phyloP scores from a whole-genome alignment of 345 rosid genomes.

The Corchorus capsularis region DNA sequence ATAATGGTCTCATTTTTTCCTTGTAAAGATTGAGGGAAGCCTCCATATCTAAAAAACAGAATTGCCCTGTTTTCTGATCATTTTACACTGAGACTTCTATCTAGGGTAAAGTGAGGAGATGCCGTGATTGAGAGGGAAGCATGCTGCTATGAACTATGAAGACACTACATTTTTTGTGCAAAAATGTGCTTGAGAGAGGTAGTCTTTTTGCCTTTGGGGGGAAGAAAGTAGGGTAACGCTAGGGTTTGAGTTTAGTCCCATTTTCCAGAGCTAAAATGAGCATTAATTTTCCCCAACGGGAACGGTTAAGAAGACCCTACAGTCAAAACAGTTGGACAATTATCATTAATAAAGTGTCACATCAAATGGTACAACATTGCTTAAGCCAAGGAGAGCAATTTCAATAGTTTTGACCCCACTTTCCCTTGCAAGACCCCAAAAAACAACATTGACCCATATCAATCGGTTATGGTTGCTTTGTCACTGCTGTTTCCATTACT shows the following conservation, averaged over 20 bases:
- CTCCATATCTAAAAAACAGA: too few relatives aligned
- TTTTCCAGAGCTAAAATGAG: neutral
- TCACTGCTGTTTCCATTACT: neutral
- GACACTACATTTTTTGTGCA: too few relatives aligned
- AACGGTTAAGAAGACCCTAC: neutral
- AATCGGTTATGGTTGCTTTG: neutral
- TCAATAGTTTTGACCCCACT: constrained; percentile 13
- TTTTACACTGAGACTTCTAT: too few relatives aligned
- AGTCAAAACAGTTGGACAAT: neutral
- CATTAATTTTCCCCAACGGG: constrained; percentile 10
- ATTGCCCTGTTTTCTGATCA: too few relatives aligned
- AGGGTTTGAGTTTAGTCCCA: constrained; percentile 6
- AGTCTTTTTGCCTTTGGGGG: too few relatives aligned
- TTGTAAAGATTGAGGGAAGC: too few relatives aligned
- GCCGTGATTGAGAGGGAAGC: too few relatives aligned
- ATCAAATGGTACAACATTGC: neutral
- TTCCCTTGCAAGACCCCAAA: neutral
- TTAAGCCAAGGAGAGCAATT: constrained; percentile 4
- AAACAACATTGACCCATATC: constrained; percentile 3
- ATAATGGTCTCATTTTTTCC: too few relatives aligned
- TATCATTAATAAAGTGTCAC: neutral
- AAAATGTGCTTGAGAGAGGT: too few relatives aligned
- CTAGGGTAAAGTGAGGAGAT: too few relatives aligned
- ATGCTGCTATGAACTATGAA: too few relatives aligned
- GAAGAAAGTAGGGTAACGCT: neutral